A percentile compares a stretch with the other conserved stretches of the same genome.
phyloP scores from a whole-genome alignment of 2,329 filamentous ascomycete species.

The Coniochaeta sp. region DNA sequence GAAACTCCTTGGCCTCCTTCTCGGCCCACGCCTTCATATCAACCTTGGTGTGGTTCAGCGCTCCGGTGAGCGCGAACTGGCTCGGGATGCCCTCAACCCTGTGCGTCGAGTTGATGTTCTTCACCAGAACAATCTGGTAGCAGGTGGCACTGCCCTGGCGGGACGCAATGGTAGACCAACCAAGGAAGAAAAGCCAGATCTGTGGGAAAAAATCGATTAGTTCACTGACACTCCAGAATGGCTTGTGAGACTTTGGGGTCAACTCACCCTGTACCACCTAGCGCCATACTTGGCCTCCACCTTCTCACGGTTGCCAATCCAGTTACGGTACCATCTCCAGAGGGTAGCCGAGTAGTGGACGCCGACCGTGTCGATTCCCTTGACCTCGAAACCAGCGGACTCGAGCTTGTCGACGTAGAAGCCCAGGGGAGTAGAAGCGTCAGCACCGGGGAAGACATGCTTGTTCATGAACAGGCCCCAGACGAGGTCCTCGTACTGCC shows the following conservation, averaged over 20 bases:
- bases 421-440: constrained; percentile 87
- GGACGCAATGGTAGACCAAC: constrained; percentile 75
- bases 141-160: constrained; percentile 79
- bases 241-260: neutral
- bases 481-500: constrained; percentile 97
- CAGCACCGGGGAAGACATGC: constrained; percentile 95
- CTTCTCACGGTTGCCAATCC: constrained; percentile 89
- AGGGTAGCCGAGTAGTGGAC: constrained; percentile 96
- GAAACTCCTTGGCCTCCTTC: constrained; percentile 22
- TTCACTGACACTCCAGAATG: too few species aligned
- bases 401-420: constrained; percentile 82
- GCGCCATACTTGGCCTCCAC: constrained; percentile 91
- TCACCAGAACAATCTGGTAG: constrained; percentile 80
- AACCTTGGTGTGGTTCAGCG: constrained; percentile 33
- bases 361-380: constrained; percentile 85
- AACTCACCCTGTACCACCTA: constrained; percentile 85
- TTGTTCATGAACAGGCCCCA: constrained; percentile 99
- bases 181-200: constrained; percentile 92
- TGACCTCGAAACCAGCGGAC: constrained; percentile 82
- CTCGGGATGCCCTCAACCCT: constrained; percentile 65
- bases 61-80: constrained; percentile 63
- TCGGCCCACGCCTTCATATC: constrained; percentile 22
- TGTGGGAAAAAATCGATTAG: constrained; percentile 22
- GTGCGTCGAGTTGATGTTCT: constrained; percentile 85
- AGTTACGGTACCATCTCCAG: constrained; percentile 98